A percentile compares a stretch with the other conserved stretches of the same genome.
phyloP scores from a whole-genome alignment of 192 early-diverging fungal genomes.

The Chytriomyces confervae region DNA sequence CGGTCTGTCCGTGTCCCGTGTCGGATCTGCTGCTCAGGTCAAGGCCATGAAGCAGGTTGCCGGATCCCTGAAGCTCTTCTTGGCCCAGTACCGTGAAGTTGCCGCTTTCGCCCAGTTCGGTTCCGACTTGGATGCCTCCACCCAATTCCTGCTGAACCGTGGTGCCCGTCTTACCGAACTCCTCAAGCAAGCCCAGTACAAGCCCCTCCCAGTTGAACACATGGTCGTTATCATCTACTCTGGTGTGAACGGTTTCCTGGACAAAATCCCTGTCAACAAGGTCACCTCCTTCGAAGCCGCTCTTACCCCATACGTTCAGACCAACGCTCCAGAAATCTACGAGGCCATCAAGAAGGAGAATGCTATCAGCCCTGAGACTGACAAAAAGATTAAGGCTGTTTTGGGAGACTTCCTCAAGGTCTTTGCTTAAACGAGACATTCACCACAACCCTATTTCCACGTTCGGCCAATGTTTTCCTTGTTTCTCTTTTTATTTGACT shows the following conservation, averaged over 20 bases:
- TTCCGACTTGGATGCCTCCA: slow-evolving; percentile 99
- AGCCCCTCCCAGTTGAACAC: slow-evolving; percentile 93
- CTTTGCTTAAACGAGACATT: slow-evolving; percentile 32
- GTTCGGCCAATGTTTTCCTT: too few relatives aligned
- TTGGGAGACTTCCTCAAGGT: slow-evolving; percentile 54
- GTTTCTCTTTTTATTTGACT: too few relatives aligned
- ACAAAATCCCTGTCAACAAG: slow-evolving; percentile 95
- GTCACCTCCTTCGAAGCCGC: slow-evolving; percentile 93
- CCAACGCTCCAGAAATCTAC: slow-evolving; percentile 88
- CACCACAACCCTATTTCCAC: too few relatives aligned
- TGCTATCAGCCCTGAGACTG: slow-evolving; percentile 85
- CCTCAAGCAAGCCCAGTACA: slow-evolving; percentile 99
- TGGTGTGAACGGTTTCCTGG: slow-evolving; percentile 98
- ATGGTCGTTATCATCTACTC: slow-evolving; percentile 99
- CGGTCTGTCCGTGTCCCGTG: slow-evolving; percentile 99
- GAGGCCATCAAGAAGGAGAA: slow-evolving; percentile 89
- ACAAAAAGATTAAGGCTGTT: slow-evolving; percentile 93
- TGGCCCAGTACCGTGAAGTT: slow-evolving; percentile 98
- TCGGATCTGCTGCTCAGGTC: slow-evolving; percentile 99
- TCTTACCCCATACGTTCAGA: slow-evolving; percentile 84
- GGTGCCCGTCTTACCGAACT: slow-evolving; percentile 99
- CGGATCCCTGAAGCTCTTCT: slow-evolving; percentile 99
- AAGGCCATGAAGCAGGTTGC: slow-evolving; percentile 99
- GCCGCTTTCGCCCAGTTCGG: slow-evolving; percentile 99
- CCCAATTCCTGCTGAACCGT: slow-evolving; percentile 99